A percentile compares a stretch with the other conserved stretches of the same genome.
These are phyloP conservation scores for Macaranga tanarius DNA, from an alignment of 441 rosid genomes.

Conservation along the genomic window DNA sequence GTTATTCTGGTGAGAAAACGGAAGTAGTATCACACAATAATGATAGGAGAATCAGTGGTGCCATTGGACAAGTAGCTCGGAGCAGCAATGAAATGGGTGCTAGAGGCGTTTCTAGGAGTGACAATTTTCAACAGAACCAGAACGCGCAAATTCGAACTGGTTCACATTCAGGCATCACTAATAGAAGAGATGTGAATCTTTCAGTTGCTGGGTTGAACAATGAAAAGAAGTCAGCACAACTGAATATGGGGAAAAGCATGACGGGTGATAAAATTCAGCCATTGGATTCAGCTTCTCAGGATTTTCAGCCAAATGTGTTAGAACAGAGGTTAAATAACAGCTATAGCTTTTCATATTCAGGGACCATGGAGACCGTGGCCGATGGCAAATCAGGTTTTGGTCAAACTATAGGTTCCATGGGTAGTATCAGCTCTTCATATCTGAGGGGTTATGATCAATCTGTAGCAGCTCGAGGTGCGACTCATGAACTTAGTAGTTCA, in stretches of 20 bases:
- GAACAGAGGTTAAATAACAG: conserved; percentile 11
- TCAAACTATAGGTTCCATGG: not conserved
- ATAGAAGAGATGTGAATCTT: conserved; percentile 13
- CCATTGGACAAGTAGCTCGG: conserved; percentile 11
- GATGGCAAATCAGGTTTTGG: conserved; percentile 17
- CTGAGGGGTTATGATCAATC: conserved; percentile 11
- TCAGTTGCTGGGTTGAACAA: conserved; percentile 8
- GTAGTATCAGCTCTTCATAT: not conserved
- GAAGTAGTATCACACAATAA: conserved; percentile 9
- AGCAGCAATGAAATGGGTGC: not conserved
- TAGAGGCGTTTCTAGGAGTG: conserved; percentile 12
- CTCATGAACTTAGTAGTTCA: conserved; percentile 8
- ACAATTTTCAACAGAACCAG: conserved; percentile 6
- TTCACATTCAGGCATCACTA: not conserved
- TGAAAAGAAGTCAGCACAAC: not conserved
- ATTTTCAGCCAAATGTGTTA: conserved; percentile 2
- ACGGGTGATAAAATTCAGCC: not conserved
- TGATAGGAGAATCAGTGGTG: conserved; percentile 3
- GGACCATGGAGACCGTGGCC: conserved; percentile 8
- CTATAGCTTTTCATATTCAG: conserved; percentile 10
- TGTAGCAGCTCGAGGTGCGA: conserved; percentile 5
- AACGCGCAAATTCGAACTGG: conserved; percentile 9
- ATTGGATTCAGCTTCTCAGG: conserved; percentile 5
- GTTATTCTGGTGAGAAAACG: conserved; percentile 5
- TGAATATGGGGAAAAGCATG: conserved; percentile 4